Evolutionary conservation across 1,284 basidiomycete species (phyloP).

Genomic region (Fomes fomentarius): DNA sequence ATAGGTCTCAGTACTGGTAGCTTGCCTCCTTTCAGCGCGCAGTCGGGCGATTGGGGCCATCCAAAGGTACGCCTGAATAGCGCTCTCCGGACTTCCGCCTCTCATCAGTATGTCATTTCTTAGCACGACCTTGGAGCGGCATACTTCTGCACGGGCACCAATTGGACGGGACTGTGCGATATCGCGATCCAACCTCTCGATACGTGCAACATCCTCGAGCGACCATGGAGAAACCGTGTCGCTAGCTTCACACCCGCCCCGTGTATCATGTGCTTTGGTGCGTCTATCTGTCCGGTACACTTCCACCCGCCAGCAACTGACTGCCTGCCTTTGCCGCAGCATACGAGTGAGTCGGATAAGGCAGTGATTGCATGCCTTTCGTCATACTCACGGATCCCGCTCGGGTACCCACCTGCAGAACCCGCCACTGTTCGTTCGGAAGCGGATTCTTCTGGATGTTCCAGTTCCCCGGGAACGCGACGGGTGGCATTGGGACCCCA

Average conservation of each 20-base stretch:
- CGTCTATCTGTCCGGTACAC: neutral
- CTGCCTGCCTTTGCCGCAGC: neutral
- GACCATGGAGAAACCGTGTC: conserved; percentile 10
- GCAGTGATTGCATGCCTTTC: neutral
- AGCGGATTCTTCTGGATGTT: conserved; percentile 8
- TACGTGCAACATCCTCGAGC: conserved; percentile 8
- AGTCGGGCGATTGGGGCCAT: neutral
- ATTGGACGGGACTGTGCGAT: conserved; percentile 17
- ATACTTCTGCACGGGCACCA: conserved; percentile 17
- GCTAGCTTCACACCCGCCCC: conserved; percentile 10
- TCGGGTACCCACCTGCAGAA: neutral
- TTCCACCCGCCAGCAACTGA: neutral
- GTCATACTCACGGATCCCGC: neutral
- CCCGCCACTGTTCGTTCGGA: neutral
- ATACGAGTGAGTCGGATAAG: neutral
- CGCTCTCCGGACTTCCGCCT: neutral
- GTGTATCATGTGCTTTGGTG: conserved; percentile 2
- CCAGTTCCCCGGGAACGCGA: conserved; percentile 10
- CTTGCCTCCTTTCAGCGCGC: neutral
- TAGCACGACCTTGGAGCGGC: conserved; percentile 6
- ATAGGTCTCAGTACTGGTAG: no score
- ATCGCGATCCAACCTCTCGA: conserved; percentile 6
- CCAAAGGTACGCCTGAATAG: neutral
- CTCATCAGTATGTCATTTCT: neutral
- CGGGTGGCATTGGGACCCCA: conserved; percentile 1